A percentile compares a stretch with the other conserved stretches of the same genome.
Evolutionary conservation across 1,139 yeast species (phyloP).

Genomic region (Arxiozyma telluris): DNA sequence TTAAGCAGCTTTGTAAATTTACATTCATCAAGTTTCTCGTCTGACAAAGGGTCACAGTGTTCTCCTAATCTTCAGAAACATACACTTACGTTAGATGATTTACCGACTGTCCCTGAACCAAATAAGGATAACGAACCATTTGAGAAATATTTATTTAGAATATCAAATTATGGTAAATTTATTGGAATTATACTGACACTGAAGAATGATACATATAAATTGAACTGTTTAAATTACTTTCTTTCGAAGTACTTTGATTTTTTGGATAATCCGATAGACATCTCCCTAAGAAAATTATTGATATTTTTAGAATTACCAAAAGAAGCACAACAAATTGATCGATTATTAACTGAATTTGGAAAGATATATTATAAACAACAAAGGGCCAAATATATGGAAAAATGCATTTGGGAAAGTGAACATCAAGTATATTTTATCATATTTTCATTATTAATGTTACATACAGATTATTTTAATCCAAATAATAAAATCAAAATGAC

Average conservation of each 20-base stretch:
- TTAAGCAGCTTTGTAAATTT: conserved; percentile 31
- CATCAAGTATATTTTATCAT: conserved; percentile 43
- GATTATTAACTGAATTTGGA: conserved; percentile 50
- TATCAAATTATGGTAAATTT: conserved; percentile 33
- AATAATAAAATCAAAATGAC: conserved; percentile 58
- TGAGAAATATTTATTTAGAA: conserved; percentile 31
- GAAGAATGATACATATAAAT: conserved; percentile 32
- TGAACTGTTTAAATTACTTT: conserved; percentile 34
- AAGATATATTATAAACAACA: conserved; percentile 37
- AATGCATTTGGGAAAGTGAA: conserved; percentile 29
- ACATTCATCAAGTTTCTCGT: conserved; percentile 23
- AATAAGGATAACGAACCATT: conserved; percentile 22
- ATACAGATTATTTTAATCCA: conserved; percentile 59
- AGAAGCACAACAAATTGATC: conserved; percentile 65
- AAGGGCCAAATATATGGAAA: conserved; percentile 6
- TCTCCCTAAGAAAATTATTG: conserved; percentile 50
- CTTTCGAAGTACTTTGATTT: conserved; percentile 39
- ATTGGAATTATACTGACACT: conserved; percentile 35
- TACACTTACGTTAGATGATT: conserved; percentile 12
- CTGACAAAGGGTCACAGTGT: conserved; percentile 11
- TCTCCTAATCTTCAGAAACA: conserved; percentile 9
- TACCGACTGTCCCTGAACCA: conserved; percentile 30
- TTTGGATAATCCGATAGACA: conserved; percentile 46
- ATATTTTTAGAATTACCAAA: conserved; percentile 50
- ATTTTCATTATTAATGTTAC: conserved; percentile 56